These are phyloP conservation scores for Bertia moriformis DNA, from an alignment of 2,329 filamentous ascomycete genomes.

Conservation along the genomic window DNA sequence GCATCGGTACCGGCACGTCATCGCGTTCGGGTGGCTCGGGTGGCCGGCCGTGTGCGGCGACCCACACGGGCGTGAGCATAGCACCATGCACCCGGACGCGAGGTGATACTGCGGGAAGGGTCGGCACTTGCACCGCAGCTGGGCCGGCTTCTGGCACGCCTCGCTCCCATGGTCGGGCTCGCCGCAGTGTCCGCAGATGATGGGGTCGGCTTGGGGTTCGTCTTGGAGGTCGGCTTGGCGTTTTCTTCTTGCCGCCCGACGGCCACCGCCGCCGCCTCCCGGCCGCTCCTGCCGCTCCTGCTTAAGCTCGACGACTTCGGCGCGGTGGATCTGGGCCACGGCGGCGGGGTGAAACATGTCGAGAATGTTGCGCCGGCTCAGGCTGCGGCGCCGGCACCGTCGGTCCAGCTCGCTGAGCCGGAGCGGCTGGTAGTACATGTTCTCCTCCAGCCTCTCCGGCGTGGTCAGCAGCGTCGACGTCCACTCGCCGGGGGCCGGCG, in stretches of 20 bases:
- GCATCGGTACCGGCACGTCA: slow-evolving; percentile 19
- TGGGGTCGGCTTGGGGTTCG: slow-evolving; percentile 15
- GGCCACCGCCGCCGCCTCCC: slow-evolving; percentile 2
- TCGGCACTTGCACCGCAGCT: slow-evolving; percentile 20
- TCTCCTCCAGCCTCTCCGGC: background rate
- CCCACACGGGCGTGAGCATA: slow-evolving; percentile 18
- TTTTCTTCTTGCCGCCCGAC: background rate
- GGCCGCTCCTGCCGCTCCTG: background rate
- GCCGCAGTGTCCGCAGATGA: slow-evolving; percentile 22
- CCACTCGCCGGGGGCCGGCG: background rate
- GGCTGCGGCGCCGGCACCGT: slow-evolving; percentile 15
- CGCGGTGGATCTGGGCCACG: background rate
- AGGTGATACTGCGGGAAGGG: slow-evolving; percentile 21
- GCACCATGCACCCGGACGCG: slow-evolving; percentile 13
- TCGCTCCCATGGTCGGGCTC: slow-evolving; percentile 11
- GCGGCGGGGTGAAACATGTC: slow-evolving; percentile 15
- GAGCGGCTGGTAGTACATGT: slow-evolving; percentile 9
- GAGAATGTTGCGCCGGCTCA: slow-evolving; percentile 18
- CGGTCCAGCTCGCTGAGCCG: slow-evolving; percentile 14
- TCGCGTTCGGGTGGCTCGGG: slow-evolving; percentile 17
- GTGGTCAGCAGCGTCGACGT: background rate
- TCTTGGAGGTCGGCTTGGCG: background rate
- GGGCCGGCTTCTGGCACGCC: slow-evolving; percentile 13
- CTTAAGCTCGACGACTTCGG: too few relatives aligned
- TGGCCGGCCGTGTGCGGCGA: slow-evolving; percentile 8